Conservation (phyloP, 345 rosid species). For the Mangifera indica region DNA sequence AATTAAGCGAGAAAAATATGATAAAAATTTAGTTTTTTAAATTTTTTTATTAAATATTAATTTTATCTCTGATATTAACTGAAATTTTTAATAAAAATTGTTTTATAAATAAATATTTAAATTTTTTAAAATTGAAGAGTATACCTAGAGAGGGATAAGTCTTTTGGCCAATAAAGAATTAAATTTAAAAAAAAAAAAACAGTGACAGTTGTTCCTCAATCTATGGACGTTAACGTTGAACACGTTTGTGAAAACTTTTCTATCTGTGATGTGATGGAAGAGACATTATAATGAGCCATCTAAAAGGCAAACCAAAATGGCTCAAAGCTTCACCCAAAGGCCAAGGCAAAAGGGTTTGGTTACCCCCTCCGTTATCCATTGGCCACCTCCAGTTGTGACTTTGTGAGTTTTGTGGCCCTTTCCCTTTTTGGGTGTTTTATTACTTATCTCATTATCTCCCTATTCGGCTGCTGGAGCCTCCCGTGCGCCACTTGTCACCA, state of each 20-base stretch:
- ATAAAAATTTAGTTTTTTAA: too few species aligned
- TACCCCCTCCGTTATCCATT: slow-evolving; percentile 23
- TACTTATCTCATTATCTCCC: neutral
- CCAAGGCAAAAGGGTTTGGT: slow-evolving; percentile 16
- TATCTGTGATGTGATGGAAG: slow-evolving; percentile 9
- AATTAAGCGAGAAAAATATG: too few species aligned
- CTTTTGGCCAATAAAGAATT: too few species aligned
- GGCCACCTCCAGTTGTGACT: slow-evolving; percentile 40
- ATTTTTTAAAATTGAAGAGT: too few species aligned
- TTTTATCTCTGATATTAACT: too few species aligned
- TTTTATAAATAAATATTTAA: too few species aligned
- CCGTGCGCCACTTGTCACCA: slow-evolving; percentile 63
- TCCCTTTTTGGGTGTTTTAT: slow-evolving; percentile 9
- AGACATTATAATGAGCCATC: neutral
- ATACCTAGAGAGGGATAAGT: too few species aligned
- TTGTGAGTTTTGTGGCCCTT: slow-evolving; percentile 35
- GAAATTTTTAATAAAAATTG: too few species aligned
- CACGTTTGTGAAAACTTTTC: slow-evolving; percentile 22
- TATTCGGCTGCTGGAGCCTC: slow-evolving; percentile 45
- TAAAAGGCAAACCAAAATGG: slow-evolving; percentile 20
- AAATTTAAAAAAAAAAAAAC: neutral
- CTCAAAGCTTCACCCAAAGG: slow-evolving; percentile 56
- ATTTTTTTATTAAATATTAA: too few species aligned
- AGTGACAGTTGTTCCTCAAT: slow-evolving; percentile 17
- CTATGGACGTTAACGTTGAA: slow-evolving; percentile 18